phyloP scores from a whole-genome alignment of 2,329 filamentous ascomycete species.

The Ophiostoma novo-ulmi region DNA sequence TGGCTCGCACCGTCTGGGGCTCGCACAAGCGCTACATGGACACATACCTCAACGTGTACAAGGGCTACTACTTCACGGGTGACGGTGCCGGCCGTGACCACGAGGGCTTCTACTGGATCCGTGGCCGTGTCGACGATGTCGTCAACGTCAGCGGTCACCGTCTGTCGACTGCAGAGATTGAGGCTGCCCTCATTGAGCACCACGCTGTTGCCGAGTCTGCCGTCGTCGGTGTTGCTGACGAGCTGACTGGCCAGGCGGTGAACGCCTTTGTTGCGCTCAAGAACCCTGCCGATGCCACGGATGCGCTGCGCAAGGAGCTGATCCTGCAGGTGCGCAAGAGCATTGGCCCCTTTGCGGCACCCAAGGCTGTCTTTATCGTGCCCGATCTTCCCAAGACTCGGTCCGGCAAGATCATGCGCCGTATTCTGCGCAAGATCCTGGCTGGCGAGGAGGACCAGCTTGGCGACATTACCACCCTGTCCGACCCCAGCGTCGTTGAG shows the following conservation, averaged over 20 bases:
- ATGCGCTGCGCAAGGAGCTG: conserved; percentile 86
- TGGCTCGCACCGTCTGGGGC: conserved; percentile 96
- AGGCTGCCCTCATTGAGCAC: conserved; percentile 93
- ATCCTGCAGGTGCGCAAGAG: conserved; percentile 93
- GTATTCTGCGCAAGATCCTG: conserved; percentile 94
- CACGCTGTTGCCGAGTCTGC: conserved; percentile 85
- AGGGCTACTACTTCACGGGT: conserved; percentile 93
- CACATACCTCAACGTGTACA: conserved; percentile 95
- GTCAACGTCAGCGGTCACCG: conserved; percentile 97
- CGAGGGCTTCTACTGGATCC: conserved; percentile 99
- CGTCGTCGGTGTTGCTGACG: conserved; percentile 87
- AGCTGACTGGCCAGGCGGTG: conserved; percentile 93
- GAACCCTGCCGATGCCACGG: conserved; percentile 68
- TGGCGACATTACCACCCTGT: conserved; percentile 85
- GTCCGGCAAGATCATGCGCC: conserved; percentile 97
- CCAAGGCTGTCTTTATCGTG: conserved; percentile 86
- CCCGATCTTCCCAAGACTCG: conserved; percentile 95
- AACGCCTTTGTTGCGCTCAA: conserved; percentile 95
- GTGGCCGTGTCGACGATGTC: conserved; percentile 94
- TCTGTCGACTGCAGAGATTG: conserved; percentile 94
- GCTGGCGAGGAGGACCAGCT: conserved; percentile 96
- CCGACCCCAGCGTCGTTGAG: conserved; percentile 81
- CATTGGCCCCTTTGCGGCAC: conserved; percentile 94
- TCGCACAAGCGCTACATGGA: conserved; percentile 99
- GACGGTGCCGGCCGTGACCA: conserved; percentile 94